These are phyloP conservation scores for Quercus gilva DNA, from an alignment of 306 rosid genomes.

Conservation along the genomic window DNA sequence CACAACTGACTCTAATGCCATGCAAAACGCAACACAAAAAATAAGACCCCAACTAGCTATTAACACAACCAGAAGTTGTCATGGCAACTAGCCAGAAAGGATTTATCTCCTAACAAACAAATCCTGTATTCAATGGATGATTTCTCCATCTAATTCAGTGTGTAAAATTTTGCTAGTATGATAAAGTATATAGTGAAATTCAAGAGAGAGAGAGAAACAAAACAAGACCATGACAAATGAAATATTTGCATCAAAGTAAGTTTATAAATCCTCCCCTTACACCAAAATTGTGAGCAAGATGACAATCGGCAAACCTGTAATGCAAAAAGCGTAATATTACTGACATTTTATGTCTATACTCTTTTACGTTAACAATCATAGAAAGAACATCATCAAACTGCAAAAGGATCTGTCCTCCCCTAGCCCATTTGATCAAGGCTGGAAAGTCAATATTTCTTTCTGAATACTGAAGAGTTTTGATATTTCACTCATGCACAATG, in stretches of 20 bases:
- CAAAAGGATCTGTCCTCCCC: neutral
- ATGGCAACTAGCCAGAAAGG: too few relatives aligned
- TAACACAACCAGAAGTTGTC: too few relatives aligned
- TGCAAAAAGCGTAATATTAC: neutral
- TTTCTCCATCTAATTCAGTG: too few relatives aligned
- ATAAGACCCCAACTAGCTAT: too few relatives aligned
- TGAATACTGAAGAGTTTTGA: neutral
- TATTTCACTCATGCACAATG: neutral
- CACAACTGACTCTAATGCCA: too few relatives aligned
- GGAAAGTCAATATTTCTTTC: neutral
- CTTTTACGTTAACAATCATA: neutral
- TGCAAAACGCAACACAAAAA: too few relatives aligned
- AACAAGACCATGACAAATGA: neutral
- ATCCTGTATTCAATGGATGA: too few relatives aligned
- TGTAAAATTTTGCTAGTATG: too few relatives aligned
- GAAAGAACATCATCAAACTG: neutral
- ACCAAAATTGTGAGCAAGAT: neutral
- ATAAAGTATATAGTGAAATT: too few relatives aligned
- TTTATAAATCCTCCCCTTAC: neutral
- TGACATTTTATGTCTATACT: neutral
- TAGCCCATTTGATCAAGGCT: neutral
- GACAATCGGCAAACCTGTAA: neutral
- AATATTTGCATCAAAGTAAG: neutral
- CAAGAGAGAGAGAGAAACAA: neutral
- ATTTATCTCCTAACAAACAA: too few relatives aligned